These are phyloP conservation scores for Trametes versicolor DNA, from an alignment of 1,284 basidiomycete species.

Conservation along the genomic window DNA sequence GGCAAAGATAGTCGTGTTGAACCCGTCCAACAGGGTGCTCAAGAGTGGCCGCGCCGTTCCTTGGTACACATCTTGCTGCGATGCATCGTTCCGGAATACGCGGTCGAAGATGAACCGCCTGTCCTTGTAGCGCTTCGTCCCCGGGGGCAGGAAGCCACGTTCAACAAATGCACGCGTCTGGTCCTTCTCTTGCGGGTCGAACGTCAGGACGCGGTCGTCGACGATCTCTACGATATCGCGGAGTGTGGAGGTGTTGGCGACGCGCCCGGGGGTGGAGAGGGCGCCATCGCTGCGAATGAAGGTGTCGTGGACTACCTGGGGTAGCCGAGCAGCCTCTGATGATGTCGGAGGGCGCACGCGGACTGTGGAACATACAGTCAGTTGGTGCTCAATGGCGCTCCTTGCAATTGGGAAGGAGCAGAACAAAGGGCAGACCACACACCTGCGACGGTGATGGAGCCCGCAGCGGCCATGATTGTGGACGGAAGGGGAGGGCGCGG, in stretches of 20 bases:
- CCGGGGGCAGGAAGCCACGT: conserved; percentile 83
- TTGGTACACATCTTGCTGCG: conserved; percentile 88
- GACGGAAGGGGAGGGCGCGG: conserved; percentile 10
- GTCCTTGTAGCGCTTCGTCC: conserved; percentile 92
- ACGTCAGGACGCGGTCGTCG: conserved; percentile 91
- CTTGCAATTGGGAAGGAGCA: conserved; percentile 6
- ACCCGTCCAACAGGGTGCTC: conserved; percentile 89
- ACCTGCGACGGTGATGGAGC: conserved; percentile 90
- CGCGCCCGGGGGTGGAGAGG: conserved; percentile 72
- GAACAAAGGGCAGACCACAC: conserved; percentile 37
- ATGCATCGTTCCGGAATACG: conserved; percentile 84
- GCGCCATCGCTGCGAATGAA: conserved; percentile 84
- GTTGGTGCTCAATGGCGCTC: conserved; percentile 9
- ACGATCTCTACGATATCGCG: conserved; percentile 82
- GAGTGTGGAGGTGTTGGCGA: conserved; percentile 62
- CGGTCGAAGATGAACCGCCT: conserved; percentile 95
- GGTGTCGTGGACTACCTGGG: conserved; percentile 72
- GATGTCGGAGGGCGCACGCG: conserved; percentile 90
- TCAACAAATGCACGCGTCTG: conserved; percentile 78
- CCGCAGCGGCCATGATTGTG: conserved; percentile 76
- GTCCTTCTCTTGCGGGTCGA: conserved; percentile 93
- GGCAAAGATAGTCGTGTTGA: conserved; percentile 96
- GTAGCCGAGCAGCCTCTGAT: conserved; percentile 85
- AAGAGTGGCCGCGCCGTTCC: conserved; percentile 87
- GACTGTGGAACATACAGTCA: conserved; percentile 57